Evolutionary conservation across 169 alveolate species (phyloP), one percentile per base, ranked within the genome.

Genomic region (Cryptosporidium baileyi): DNA sequence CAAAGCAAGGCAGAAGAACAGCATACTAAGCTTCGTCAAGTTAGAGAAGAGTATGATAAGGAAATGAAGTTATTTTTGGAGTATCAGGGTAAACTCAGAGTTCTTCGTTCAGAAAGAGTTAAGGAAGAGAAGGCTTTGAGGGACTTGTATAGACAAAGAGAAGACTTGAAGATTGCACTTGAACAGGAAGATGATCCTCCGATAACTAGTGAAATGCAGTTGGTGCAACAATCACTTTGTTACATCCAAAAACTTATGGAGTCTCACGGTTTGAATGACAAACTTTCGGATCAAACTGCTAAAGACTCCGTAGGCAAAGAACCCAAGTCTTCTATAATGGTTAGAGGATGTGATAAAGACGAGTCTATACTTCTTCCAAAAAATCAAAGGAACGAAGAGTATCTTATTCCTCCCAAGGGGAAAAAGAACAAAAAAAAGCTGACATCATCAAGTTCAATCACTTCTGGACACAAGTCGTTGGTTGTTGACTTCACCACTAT

Each of bases 181-280:
- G 85, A 74, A n/a, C 59, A 57, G 24, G 85, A 74, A 44, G 85
- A 74, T 26, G 85, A 74, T 22, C 85, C 85, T 0, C 85, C 85
- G 8, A 57, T 74, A 9, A 26, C 85, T 2, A 51, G 74, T 7
- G 85, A 74, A 43, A 74, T 74, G 85, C 85, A 54, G 17, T 41
- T 74, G n/a, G 85, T 57, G 17, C 85, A 74, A 26, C 85, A 74
- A 32, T 51, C 85, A 22, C 24, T 74, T 19, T 15, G 63, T 34
- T 74, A 74, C 34, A 74, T 74, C 24, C 85, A 57, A 26, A 51
- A 74, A 34, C 40, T 74, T 3, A 57, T 74, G 85, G 74, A 74
- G 38, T 54, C 65, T 19, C 85, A 74, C 41, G 67, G 85, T 6
- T 19, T 74, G 32, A 22, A 3, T 34, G 74, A 74, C 36, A 57